Percentiles rank a stretch among this genome's conserved stretches.
Conservation (phyloP, 306 rosid genomes). For the Fagus crenata region DNA sequence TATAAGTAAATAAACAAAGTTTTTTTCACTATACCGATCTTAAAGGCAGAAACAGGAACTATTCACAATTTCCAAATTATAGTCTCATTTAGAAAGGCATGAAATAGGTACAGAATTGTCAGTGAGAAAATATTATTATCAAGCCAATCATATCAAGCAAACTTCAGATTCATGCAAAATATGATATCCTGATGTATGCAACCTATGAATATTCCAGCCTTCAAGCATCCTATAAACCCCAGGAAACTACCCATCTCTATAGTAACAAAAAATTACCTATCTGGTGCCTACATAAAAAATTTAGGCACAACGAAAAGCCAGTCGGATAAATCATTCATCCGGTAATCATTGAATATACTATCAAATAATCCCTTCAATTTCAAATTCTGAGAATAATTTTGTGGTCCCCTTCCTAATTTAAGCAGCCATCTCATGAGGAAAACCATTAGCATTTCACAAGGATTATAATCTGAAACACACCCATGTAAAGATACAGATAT, state of each 20-base stretch:
- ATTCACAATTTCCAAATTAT: background rate
- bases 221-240: background rate
- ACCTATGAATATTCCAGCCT: background rate
- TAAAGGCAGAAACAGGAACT: background rate
- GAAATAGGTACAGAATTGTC: background rate
- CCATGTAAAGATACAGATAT: background rate
- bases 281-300: background rate
- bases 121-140: background rate
- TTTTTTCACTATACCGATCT: background rate
- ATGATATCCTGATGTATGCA: background rate
- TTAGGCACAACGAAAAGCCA: background rate
- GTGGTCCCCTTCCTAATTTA: constrained; percentile 5
- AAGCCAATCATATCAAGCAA: background rate
- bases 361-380: background rate
- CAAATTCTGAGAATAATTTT: background rate
- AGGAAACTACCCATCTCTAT: background rate
- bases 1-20: background rate
- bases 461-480: background rate
- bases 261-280: background rate
- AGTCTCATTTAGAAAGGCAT: background rate
- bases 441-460: background rate
- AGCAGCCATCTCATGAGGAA: constrained; percentile 15
- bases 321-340: background rate
- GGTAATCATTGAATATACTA: background rate
- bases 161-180: background rate